Conservation (phyloP, 495 filamentous ascomycete genomes). For the Neurospora pannonica region DNA sequence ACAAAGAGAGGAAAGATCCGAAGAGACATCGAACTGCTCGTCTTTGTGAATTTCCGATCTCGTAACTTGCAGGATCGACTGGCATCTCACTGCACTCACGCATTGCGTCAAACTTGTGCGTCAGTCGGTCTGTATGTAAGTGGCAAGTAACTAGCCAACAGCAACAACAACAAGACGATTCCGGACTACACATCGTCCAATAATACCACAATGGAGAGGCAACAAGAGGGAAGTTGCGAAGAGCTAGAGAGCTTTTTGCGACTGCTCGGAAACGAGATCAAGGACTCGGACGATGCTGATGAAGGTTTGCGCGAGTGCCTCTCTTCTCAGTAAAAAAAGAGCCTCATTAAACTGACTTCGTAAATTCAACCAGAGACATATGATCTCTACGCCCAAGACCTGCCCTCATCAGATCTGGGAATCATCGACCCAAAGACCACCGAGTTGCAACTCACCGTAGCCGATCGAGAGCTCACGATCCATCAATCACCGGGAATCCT, state of each 20-base stretch:
- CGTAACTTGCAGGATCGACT: background rate
- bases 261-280: conserved; percentile 6
- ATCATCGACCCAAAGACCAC: conserved; percentile 65
- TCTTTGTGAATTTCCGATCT: background rate
- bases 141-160: background rate
- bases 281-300: conserved; percentile 3
- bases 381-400: conserved; percentile 65
- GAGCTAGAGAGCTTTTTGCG: conserved; percentile 8
- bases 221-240: background rate
- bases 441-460: conserved; percentile 58
- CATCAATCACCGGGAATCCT: conserved; percentile 79
- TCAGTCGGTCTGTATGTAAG: background rate
- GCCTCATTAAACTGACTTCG: background rate
- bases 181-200: background rate
- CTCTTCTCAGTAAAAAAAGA: background rate
- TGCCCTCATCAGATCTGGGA: conserved; percentile 72
- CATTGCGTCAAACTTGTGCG: background rate
- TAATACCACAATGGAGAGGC: background rate
- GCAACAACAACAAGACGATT: background rate
- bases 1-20: background rate
- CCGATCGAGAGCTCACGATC: conserved; percentile 61
- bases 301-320: conserved; percentile 6
- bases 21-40: background rate
- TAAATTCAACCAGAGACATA: conserved; percentile 60
- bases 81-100: background rate